A percentile compares a stretch with the other conserved stretches of the same genome.
Evolutionary conservation across 495 filamentous ascomycete genomes (phyloP).

Genomic region (Lepidopterella palustris): DNA sequence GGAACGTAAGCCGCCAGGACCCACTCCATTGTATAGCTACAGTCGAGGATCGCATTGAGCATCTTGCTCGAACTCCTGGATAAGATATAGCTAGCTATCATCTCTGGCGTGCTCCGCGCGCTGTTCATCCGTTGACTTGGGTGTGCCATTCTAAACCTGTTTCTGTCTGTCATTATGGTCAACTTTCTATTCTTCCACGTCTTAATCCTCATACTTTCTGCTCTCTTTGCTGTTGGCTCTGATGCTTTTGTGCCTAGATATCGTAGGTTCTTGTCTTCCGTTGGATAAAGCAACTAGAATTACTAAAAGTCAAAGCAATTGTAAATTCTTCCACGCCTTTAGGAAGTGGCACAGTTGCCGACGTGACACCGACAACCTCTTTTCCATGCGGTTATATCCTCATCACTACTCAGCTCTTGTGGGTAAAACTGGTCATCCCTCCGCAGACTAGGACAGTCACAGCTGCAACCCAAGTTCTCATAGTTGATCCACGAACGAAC

Average conservation of each 20-base stretch:
- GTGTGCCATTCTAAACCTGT: no score
- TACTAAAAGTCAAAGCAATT: background rate
- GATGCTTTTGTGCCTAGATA: background rate
- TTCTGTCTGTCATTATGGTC: background rate
- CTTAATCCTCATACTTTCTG: background rate
- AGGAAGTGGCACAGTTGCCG: background rate
- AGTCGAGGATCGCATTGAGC: no score
- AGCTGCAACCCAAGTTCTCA: background rate
- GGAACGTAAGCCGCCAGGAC: no score
- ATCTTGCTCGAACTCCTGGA: no score
- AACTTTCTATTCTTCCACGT: background rate
- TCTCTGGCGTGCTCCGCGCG: no score
- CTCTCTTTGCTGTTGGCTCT: background rate
- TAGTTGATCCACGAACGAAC: background rate
- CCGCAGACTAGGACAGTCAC: background rate
- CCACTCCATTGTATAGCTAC: no score
- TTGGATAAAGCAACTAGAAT: background rate
- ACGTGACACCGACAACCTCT: background rate
- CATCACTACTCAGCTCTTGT: background rate
- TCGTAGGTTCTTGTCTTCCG: background rate
- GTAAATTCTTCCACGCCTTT: background rate
- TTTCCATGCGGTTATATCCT: background rate
- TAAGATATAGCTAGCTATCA: no score
- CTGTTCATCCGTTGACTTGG: no score
- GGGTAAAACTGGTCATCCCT: background rate